Conservation (phyloP, 2,329 filamentous ascomycete species). For the Fusarium sp. region DNA sequence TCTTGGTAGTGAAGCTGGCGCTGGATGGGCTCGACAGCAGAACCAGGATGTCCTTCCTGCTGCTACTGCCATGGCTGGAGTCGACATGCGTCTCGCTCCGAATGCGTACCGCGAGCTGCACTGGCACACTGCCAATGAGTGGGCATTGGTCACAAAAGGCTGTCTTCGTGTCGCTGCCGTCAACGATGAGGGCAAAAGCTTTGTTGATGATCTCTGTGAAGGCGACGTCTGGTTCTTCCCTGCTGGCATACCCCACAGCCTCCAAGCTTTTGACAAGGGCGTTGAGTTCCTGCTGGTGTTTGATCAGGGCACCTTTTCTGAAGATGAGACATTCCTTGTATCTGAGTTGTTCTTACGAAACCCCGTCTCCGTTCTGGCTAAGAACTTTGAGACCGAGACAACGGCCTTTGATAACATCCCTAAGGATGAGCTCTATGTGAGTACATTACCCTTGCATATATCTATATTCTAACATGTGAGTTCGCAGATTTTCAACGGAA, state of each 20-base stretch:
- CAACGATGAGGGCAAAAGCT: slow-evolving; percentile 5
- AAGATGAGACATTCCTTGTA: slow-evolving; percentile 17
- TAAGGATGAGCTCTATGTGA: slow-evolving; percentile 11
- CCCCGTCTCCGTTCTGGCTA: slow-evolving; percentile 10
- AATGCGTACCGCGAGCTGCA: slow-evolving; percentile 7
- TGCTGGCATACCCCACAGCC: slow-evolving; percentile 6
- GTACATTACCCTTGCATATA: rapidly evolving
- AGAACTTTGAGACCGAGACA: slow-evolving; percentile 16
- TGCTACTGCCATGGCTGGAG: slow-evolving; percentile 6
- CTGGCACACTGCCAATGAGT: slow-evolving; percentile 9
- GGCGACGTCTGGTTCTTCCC: slow-evolving; percentile 20
- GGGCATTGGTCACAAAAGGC: slow-evolving; percentile 11
- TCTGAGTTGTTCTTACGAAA: slow-evolving; percentile 10
- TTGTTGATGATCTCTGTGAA: slow-evolving; percentile 3
- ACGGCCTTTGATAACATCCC: slow-evolving; percentile 11
- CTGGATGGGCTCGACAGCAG: slow-evolving; percentile 16
- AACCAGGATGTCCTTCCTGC: slow-evolving; percentile 1
- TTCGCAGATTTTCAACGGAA: slow-evolving; percentile 6
- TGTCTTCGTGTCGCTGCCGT: slow-evolving; percentile 7
- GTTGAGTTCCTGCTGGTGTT: slow-evolving; percentile 9
- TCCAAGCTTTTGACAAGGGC: slow-evolving; percentile 4
- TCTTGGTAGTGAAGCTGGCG: slow-evolving; percentile 1
- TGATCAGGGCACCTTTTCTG: slow-evolving; percentile 4
- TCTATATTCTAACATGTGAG: rapidly evolving
- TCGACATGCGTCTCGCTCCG: slow-evolving; percentile 10